Base-by-base conservation (phyloP, 768 basidiomycete species). In the Cytidiella melzeri region DNA sequence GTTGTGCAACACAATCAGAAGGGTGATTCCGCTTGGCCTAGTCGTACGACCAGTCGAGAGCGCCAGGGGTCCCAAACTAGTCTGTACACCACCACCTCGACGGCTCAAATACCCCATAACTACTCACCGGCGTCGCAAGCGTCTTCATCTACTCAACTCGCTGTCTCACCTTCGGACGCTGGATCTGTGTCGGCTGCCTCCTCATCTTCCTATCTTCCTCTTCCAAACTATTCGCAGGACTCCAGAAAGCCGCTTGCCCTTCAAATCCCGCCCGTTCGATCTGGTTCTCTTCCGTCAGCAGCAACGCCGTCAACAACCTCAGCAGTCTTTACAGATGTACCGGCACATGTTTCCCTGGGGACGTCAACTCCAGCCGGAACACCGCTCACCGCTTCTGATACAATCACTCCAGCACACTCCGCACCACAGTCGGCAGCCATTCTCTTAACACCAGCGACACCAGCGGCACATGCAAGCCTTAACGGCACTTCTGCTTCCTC, bases 61-160 rank as follows among this genome's bases (percentile, higher is more conserved):
- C 55, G 55, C 11, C 56, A 61, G 27, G 57, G 51, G 19, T 63
- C 62, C 3, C 56, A 56, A 45, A 50, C 51, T 19, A 57, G 55
- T 46, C 52, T 53, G 19, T 44, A 44, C 37, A 44, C 43, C 23
- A 36, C 49, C 18, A 13, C 23, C 15, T 45, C 43, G 19, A 19
- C 28, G 30, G 30, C 47, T 18, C 54, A 51, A 37, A 18, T 51
- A 12, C 47, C 51, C 5, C 41, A 12, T 24, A 40, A 18, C 24
- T 50, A 53, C 39, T 26, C 44, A 47, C 45, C 40, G 20, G 25
- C 50, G n/a, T 51, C 54, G 27, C 45, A 51, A 30, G 30, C 54
- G 23, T 55, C 54, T 20, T 51, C 54, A 13, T 51, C 54, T 11
- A 38, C 5, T 25, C 50, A 43, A 25, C 21, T 43, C 41, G 27